Evolutionary conservation across 176 grass and related monocot species (phyloP), one percentile per base, ranked within the genome.

Genomic region (Panicum miliaceum): DNA sequence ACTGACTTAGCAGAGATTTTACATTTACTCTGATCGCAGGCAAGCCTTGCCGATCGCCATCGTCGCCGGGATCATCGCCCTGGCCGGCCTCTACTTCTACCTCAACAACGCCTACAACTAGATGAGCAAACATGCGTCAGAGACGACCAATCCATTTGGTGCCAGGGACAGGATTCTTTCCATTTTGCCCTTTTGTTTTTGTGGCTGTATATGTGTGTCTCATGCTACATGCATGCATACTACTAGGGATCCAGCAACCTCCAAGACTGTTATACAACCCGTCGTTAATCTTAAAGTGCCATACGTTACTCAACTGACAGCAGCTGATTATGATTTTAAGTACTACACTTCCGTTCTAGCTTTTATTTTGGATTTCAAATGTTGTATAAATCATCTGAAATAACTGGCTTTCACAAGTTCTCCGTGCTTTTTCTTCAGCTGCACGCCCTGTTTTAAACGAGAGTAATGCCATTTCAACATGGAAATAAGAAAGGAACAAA

Each of bases 51-150:
- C 96, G 7, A 81, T 95, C 26, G 96, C 87, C 12, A 56, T 90
- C 7, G 91, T 88, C 20, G 80, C 87, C 0, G 96, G 89, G 72
- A 4, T 93, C 56, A 51, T 87, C 12, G 91, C 71, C 37, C 70
- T 99, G 29, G 91, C 75, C 1, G 91, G 87, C 29, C 29, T 95
- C 4, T 98, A 88, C 84, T 90, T 90, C 86, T 99, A 99, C 77
- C 85, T 98, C 66, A 98, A 94, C 89, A 92, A 18, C 58, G 64
- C 71, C 25, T 98, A 92, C 73, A 81, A 56, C 4, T 95, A 90
- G 69, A 61, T 11, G 50, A 71, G 62, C 34, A 51, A 16, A 36
- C 0, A 43, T 10, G 5, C 57, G 12, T 60, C n/a, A 40, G 0
- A 41, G 12, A 48, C 1, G 27, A 65, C 13, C n/a, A 34, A 45